Percentiles rank a stretch among this genome's conserved stretches.
phyloP scores from a whole-genome alignment of 1,139 yeast species.

The Candida tetrigidarum region DNA sequence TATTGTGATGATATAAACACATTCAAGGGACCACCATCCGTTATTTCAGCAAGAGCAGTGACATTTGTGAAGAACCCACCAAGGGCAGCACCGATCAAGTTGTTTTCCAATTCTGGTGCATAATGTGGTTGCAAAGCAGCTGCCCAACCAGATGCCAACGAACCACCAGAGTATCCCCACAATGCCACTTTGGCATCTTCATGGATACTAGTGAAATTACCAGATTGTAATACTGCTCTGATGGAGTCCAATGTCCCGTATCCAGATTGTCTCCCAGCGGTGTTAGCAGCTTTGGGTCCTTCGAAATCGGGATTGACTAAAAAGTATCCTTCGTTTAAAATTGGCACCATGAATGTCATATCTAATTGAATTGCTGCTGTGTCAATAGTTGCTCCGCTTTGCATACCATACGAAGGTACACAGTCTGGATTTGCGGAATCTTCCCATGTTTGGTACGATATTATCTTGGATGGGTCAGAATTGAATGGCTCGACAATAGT shows the following conservation, averaged over 20 bases:
- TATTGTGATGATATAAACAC: constrained; percentile 32
- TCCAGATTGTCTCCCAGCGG: constrained; percentile 36
- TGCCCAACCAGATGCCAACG: constrained; percentile 44
- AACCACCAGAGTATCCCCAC: constrained; percentile 49
- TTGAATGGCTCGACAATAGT: constrained; percentile 37
- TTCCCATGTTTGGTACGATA: constrained; percentile 23
- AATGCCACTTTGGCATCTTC: constrained; percentile 29
- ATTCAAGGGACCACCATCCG: constrained; percentile 29
- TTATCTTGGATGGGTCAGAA: constrained; percentile 26
- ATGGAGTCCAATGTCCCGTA: constrained; percentile 35
- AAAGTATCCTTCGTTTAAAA: constrained; percentile 35
- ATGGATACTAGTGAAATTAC: constrained; percentile 31
- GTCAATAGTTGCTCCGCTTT: constrained; percentile 14
- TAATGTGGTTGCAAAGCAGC: constrained; percentile 34
- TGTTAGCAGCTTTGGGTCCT: constrained; percentile 33
- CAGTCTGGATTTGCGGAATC: constrained; percentile 18
- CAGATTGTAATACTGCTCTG: constrained; percentile 30
- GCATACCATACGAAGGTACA: constrained; percentile 20
- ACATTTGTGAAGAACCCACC: constrained; percentile 36
- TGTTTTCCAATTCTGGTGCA: constrained; percentile 32
- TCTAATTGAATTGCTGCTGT: constrained; percentile 21
- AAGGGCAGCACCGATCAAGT: constrained; percentile 31
- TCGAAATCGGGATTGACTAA: constrained; percentile 40
- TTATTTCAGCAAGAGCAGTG: constrained; percentile 23
- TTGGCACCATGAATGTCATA: constrained; percentile 28